phyloP scores from a whole-genome alignment of 225 moss, liverwort and hornwort species.

The Sphagnum contortum region DNA sequence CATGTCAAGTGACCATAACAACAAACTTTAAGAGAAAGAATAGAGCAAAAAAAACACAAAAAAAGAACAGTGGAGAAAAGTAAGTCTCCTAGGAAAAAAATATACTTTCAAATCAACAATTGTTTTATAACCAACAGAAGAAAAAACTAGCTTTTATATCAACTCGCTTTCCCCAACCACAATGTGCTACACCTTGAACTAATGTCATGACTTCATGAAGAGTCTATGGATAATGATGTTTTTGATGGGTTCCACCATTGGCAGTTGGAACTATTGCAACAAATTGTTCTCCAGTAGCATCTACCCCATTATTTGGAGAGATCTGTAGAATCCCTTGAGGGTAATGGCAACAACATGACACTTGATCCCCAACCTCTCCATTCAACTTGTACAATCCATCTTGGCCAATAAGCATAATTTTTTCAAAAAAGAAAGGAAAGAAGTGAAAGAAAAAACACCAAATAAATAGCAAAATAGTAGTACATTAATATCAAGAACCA shows the following conservation, averaged over 20 bases:
- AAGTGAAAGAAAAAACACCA: neutral
- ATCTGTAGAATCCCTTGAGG: slow-evolving; percentile 50
- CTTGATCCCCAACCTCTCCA: slow-evolving; percentile 66
- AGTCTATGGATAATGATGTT: slow-evolving; percentile 97
- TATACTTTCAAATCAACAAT: slow-evolving; percentile 88
- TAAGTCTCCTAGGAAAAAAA: too few relatives aligned
- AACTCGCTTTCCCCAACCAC: slow-evolving; percentile 98
- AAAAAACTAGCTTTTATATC: slow-evolving; percentile 94
- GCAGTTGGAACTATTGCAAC: slow-evolving; percentile 92
- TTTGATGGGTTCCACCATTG: slow-evolving; percentile 84
- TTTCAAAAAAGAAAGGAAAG: neutral
- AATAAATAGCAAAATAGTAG: neutral
- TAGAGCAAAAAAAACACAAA: neutral
- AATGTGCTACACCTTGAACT: slow-evolving; percentile 91
- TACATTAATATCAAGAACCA: too few relatives aligned
- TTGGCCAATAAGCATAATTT: slow-evolving; percentile 18
- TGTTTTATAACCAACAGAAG: slow-evolving; percentile 81
- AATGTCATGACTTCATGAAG: slow-evolving; percentile 91
- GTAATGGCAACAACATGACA: slow-evolving; percentile 63
- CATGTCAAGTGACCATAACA: neutral
- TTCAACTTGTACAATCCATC: slow-evolving; percentile 44
- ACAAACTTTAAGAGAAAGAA: neutral
- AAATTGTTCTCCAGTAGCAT: slow-evolving; percentile 43
- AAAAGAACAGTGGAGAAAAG: neutral
- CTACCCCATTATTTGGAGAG: slow-evolving; percentile 52